These are phyloP conservation scores for Phytophthora tubulina DNA, from an alignment of 352 stramenopile species.

Conservation along the genomic window DNA sequence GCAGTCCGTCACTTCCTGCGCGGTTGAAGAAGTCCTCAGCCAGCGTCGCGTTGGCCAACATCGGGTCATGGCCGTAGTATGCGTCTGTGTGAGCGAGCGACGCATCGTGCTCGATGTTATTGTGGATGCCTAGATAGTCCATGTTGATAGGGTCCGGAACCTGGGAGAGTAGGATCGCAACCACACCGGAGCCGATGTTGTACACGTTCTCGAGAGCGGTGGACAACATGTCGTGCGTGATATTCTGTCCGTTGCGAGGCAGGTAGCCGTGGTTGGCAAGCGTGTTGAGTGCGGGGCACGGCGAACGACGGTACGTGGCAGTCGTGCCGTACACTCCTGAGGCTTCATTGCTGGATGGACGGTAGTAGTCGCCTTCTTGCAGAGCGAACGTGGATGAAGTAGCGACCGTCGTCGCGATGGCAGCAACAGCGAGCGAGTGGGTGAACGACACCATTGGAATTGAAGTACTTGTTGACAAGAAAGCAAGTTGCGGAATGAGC, in stretches of 20 bases:
- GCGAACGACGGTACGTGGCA: conserved; percentile 39
- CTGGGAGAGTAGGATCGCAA: conserved; percentile 32
- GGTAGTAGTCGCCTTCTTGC: conserved; percentile 41
- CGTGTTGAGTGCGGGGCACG: conserved; percentile 60
- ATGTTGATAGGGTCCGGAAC: conserved; percentile 43
- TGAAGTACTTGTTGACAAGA: conserved; percentile 5
- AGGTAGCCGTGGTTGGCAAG: conserved; percentile 63
- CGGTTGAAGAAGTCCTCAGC: conserved; percentile 40
- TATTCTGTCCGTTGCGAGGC: conserved; percentile 50
- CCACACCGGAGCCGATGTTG: conserved; percentile 41
- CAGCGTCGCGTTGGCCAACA: conserved; percentile 36
- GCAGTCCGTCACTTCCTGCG: conserved; percentile 29
- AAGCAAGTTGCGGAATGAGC: conserved; percentile 37
- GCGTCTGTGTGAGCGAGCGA: conserved; percentile 54
- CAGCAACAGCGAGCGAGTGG: conserved; percentile 15
- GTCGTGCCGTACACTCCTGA: conserved; percentile 40
- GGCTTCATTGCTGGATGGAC: conserved; percentile 24
- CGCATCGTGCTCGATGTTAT: conserved; percentile 58
- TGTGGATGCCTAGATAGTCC: conserved; percentile 54
- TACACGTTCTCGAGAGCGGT: conserved; percentile 43
- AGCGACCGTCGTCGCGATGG: conserved; percentile 3
- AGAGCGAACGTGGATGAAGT: conserved; percentile 23
- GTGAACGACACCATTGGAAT: conserved; percentile 20
- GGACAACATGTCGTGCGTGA: conserved; percentile 37
- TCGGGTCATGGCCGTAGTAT: conserved; percentile 45